phyloP scores from a whole-genome alignment of 208 protist genomes.

The Lotmaria passim region DNA sequence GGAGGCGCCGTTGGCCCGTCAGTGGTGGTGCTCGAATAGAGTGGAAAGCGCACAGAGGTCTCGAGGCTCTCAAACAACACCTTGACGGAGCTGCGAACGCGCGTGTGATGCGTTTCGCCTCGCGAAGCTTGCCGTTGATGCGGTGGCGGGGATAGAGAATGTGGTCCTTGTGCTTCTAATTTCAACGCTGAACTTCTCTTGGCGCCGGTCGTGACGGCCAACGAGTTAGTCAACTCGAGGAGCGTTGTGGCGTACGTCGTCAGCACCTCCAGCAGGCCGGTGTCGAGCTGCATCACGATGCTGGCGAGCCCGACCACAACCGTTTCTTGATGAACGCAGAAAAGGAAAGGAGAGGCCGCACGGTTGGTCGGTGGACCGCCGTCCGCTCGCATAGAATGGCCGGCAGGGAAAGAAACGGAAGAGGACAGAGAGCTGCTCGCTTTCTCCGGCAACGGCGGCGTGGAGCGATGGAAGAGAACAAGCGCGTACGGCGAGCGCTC shows the following conservation, averaged over 20 bases:
- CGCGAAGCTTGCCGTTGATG: not conserved
- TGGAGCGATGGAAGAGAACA: slow-evolving; percentile 33
- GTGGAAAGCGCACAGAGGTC: slow-evolving; percentile 32
- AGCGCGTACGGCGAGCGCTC: slow-evolving; percentile 40
- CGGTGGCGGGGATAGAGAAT: not conserved
- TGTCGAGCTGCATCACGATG: slow-evolving; percentile 31
- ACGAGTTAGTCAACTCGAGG: not conserved
- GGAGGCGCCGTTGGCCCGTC: not conserved
- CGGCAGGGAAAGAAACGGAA: not conserved
- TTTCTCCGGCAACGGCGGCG: slow-evolving; percentile 6
- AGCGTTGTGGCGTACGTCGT: slow-evolving; percentile 28
- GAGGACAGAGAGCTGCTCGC: not conserved
- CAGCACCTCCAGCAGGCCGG: slow-evolving; percentile 25
- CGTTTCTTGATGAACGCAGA: slow-evolving; percentile 27
- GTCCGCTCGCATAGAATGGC: not conserved
- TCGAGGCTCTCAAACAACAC: slow-evolving; percentile 40
- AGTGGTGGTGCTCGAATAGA: not conserved
- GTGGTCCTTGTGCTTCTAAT: not conserved
- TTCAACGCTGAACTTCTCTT: not conserved
- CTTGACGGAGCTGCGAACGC: slow-evolving; percentile 20
- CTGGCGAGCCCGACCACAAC: slow-evolving; percentile 36
- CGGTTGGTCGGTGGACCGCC: not conserved
- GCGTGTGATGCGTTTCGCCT: not conserved
- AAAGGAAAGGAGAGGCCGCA: not conserved
- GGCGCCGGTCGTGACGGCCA: not conserved